A percentile compares a stretch with the other conserved stretches of the same genome.
phyloP scores from a whole-genome alignment of 1,139 yeast genomes.

The Lodderomyces beijingensis region DNA sequence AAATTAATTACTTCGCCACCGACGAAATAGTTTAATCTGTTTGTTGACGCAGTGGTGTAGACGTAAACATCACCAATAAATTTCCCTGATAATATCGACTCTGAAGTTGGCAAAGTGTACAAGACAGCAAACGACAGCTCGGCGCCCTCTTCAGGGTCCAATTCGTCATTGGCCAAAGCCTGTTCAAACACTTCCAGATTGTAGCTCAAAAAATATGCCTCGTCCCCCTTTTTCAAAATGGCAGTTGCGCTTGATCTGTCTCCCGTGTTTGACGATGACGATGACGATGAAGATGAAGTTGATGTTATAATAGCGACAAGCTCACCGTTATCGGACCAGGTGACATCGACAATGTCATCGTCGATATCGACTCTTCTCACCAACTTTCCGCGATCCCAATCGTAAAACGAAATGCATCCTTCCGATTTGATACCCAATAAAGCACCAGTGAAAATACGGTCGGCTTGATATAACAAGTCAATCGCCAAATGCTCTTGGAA shows the following conservation, averaged over 20 bases:
- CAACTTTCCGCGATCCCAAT: slow-evolving; percentile 84
- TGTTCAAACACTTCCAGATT: slow-evolving; percentile 63
- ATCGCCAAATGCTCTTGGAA: slow-evolving; percentile 72
- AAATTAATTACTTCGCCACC: slow-evolving; percentile 92
- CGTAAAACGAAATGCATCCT: slow-evolving; percentile 82
- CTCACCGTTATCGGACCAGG: slow-evolving; percentile 95
- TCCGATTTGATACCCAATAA: slow-evolving; percentile 77
- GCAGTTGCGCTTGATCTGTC: slow-evolving; percentile 16
- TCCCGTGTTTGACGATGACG: slow-evolving; percentile 26
- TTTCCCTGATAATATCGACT: slow-evolving; percentile 79
- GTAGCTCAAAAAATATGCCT: slow-evolving; percentile 77
- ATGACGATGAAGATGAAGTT: background rate
- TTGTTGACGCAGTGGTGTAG: slow-evolving; percentile 74
- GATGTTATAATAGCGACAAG: slow-evolving; percentile 68
- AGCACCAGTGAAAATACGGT: slow-evolving; percentile 81
- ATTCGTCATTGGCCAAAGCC: slow-evolving; percentile 53
- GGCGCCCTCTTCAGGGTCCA: slow-evolving; percentile 82
- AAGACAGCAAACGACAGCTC: slow-evolving; percentile 83
- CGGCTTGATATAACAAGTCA: slow-evolving; percentile 71
- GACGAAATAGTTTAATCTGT: slow-evolving; percentile 88
- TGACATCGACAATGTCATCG: slow-evolving; percentile 68
- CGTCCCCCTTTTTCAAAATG: slow-evolving; percentile 38
- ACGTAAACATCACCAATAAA: slow-evolving; percentile 98
- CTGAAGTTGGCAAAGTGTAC: slow-evolving; percentile 66
- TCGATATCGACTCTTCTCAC: slow-evolving; percentile 81